A percentile compares a stretch with the other conserved stretches of the same genome.
Evolutionary conservation across 176 grass and related monocot species (phyloP).

Genomic region (Avena eriantha): DNA sequence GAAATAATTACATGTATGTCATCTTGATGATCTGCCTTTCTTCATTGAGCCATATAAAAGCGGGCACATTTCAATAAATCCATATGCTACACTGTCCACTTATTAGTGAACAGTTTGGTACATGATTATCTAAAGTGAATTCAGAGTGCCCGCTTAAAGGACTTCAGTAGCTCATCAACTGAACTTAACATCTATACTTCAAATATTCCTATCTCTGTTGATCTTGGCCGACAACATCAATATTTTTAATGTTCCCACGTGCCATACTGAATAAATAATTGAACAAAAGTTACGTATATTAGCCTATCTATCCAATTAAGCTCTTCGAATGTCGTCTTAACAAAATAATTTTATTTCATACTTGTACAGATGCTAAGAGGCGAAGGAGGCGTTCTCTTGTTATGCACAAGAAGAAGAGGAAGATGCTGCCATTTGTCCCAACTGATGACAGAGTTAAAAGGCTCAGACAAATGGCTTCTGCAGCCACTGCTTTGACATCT

Average conservation of each 20-base stretch:
- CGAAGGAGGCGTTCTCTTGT: slow-evolving; percentile 66
- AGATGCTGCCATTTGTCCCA: slow-evolving; percentile 73
- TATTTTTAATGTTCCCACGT: background rate
- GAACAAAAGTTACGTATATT: background rate
- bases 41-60: slow-evolving; percentile 28
- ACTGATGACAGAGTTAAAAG: slow-evolving; percentile 57
- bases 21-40: slow-evolving; percentile 5
- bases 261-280: background rate
- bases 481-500: slow-evolving; percentile 75
- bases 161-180: background rate
- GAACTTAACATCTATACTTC: background rate
- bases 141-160: too few species aligned
- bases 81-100: too few species aligned
- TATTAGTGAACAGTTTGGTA: too few species aligned
- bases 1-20: background rate
- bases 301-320: slow-evolving; percentile 6
- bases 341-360: background rate
- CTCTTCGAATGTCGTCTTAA: slow-evolving; percentile 22
- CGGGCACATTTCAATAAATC: background rate
- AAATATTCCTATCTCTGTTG: background rate
- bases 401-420: slow-evolving; percentile 85
- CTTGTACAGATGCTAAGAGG: slow-evolving; percentile 64
- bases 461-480: slow-evolving; percentile 84
- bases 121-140: too few species aligned
- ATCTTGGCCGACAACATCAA: background rate